Evolutionary conservation across 306 rosid species (phyloP), one percentile per base, ranked within the genome.

Genomic region (Clitoria ternatea): DNA sequence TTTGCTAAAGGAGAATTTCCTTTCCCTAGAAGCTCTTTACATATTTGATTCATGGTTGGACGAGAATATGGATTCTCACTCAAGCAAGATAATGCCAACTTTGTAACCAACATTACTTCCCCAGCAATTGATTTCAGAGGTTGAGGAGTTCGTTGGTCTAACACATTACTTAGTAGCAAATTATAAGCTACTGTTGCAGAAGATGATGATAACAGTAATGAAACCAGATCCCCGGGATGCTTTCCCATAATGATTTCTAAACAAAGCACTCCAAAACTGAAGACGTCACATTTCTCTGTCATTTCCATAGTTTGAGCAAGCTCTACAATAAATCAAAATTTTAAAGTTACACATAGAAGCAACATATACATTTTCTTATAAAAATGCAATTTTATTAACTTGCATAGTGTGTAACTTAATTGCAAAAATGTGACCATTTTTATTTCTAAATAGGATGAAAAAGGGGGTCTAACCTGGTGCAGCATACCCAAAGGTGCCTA

Each of bases 231-330:
- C 4, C 43, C 67, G 11, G 72, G 77, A 70, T 77, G 81, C 23
- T 50, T 70, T n/a, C 81, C 77, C 23, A 52, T 7, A 1, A 77
- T 30, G 57, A 77, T 69, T 62, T 77, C 81, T 1, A 77, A 52
- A 22, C 15, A 29, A 30, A 77, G 50, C 1, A 69, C 72, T 50
- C 76, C 81, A 50, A 69, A 77, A 15, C 72, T 69, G 19, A 40
- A 77, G 0, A 70, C 77, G 13, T 77, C 77, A 24, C 60, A 61
- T 26, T 69, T 69, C 66, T 70, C 72, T 0, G 56, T 69, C 43
- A 53, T 67, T 62, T 70, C 67, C 61, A 62, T 39, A 0, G 66
- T 49, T 1, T 61, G 70, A 1, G 76, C 49, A 37, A 77, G 19
- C 65, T 77, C 81, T 69, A 13, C 48, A 77, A 42, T 2, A 47